Evolutionary conservation across 805 yeast species (phyloP).

Genomic region (Yarrowia yakushimensis): DNA sequence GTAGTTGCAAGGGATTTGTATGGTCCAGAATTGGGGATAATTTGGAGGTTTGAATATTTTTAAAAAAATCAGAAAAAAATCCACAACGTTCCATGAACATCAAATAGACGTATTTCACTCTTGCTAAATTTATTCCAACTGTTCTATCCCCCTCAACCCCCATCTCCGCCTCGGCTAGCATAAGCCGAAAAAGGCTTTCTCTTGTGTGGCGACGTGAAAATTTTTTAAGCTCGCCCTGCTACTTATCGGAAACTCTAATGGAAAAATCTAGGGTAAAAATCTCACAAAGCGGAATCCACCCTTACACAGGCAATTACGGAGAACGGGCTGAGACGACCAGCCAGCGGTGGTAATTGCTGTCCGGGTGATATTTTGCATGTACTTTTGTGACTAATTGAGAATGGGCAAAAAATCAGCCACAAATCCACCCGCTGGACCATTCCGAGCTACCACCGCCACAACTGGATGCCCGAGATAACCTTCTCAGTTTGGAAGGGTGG

Average conservation of each 20-base stretch:
- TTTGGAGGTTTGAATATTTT: too few relatives aligned
- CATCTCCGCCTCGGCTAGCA: slow-evolving; percentile 1
- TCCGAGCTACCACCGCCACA: slow-evolving; percentile 17
- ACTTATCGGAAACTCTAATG: slow-evolving; percentile 7
- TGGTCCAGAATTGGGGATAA: too few relatives aligned
- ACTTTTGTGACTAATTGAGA: neutral
- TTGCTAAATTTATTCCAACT: too few relatives aligned
- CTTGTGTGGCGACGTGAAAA: slow-evolving; percentile 19
- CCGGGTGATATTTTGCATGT: too few relatives aligned
- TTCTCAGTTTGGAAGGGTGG: slow-evolving; percentile 2
- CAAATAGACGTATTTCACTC: too few relatives aligned
- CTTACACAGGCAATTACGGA: neutral
- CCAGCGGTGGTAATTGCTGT: neutral
- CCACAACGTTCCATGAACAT: too few relatives aligned
- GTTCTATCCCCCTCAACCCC: too few relatives aligned
- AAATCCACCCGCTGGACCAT: neutral
- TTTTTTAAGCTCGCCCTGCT: slow-evolving; percentile 18
- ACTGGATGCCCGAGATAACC: neutral
- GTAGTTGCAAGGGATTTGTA: too few relatives aligned
- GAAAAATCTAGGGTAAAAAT: slow-evolving; percentile 8
- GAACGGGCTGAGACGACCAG: neutral
- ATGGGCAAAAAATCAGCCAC: neutral
- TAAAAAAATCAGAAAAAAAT: too few relatives aligned
- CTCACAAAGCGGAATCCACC: neutral
- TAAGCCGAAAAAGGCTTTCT: slow-evolving; percentile 4